Conservation (phyloP, 2,329 filamentous ascomycete genomes). For the Fusarium pseudograminearum region DNA sequence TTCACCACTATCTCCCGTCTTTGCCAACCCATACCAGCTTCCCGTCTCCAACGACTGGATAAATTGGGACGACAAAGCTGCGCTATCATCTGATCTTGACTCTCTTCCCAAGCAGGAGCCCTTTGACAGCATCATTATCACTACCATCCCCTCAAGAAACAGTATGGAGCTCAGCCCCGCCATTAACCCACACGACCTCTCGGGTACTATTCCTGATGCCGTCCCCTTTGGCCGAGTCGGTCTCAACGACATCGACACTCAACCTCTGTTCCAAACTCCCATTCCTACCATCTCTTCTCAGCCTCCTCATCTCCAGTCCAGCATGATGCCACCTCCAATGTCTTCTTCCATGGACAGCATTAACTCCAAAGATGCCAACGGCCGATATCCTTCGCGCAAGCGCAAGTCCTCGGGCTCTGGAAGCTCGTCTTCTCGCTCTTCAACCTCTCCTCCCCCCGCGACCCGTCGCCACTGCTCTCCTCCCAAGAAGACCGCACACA, state of each 20-base stretch:
- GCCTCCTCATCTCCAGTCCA: slow-evolving; percentile 39
- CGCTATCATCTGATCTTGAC: slow-evolving; percentile 46
- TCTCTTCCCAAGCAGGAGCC: slow-evolving; percentile 47
- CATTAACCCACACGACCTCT: slow-evolving; percentile 47
- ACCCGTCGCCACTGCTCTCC: slow-evolving; percentile 48
- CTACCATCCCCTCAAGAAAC: slow-evolving; percentile 44
- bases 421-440: slow-evolving; percentile 48
- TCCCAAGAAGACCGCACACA: slow-evolving; percentile 89
- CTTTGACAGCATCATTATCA: slow-evolving; percentile 46
- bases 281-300: slow-evolving; percentile 47
- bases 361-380: slow-evolving; percentile 38
- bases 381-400: slow-evolving; percentile 48
- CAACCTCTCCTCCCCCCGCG: slow-evolving; percentile 57
- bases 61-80: slow-evolving; percentile 48
- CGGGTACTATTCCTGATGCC: slow-evolving; percentile 44
- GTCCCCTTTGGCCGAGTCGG: slow-evolving; percentile 47
- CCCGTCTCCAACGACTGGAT: slow-evolving; percentile 48
- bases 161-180: slow-evolving; percentile 48
- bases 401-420: slow-evolving; percentile 51
- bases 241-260: slow-evolving; percentile 46
- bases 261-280: slow-evolving; percentile 47
- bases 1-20: slow-evolving; percentile 47
- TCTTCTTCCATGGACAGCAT: slow-evolving; percentile 24
- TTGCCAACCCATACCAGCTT: slow-evolving; percentile 47
- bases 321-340: slow-evolving; percentile 44